A percentile compares a stretch with the other conserved stretches of the same genome.
These are phyloP conservation scores for Phlyctochytrium bullatum DNA, from an alignment of 192 early-diverging fungal genomes.

Conservation along the genomic window DNA sequence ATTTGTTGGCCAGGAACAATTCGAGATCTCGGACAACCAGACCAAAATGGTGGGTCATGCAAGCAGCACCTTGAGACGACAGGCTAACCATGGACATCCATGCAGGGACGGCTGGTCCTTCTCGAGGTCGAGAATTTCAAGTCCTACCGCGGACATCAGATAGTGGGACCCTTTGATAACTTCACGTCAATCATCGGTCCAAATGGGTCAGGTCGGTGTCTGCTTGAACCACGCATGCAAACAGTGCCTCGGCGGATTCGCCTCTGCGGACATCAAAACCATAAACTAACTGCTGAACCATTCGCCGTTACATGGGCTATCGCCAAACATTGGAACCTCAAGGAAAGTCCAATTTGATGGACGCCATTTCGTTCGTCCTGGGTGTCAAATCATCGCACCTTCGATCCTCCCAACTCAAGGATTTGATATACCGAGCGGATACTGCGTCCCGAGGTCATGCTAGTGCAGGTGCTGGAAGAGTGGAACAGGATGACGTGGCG, in stretches of 20 bases:
- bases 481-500: slow-evolving; percentile 38
- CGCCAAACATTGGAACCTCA: not conserved
- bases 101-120: slow-evolving; percentile 70
- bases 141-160: slow-evolving; percentile 92
- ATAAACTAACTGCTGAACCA: not conserved
- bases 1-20: too few relatives aligned
- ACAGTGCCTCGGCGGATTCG: too few relatives aligned
- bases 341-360: slow-evolving; percentile 99
- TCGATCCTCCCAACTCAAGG: slow-evolving; percentile 82
- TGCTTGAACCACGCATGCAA: too few relatives aligned
- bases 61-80: not conserved
- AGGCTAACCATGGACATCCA: not conserved
- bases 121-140: slow-evolving; percentile 99
- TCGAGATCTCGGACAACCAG: too few relatives aligned
- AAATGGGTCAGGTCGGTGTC: slow-evolving; percentile 88
- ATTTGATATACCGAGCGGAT: slow-evolving; percentile 82
- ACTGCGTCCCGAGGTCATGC: slow-evolving; percentile 37
- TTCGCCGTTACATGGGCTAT: not conserved
- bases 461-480: slow-evolving; percentile 24
- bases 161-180: slow-evolving; percentile 90
- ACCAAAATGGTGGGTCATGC: not conserved
- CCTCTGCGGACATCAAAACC: not conserved
- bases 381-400: slow-evolving; percentile 91
- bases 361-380: slow-evolving; percentile 97
- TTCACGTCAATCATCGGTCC: slow-evolving; percentile 96